Percentiles rank a stretch among this genome's conserved stretches.
Evolutionary conservation across 1,284 basidiomycete genomes (phyloP).

Genomic region (Chalciporus sp.): DNA sequence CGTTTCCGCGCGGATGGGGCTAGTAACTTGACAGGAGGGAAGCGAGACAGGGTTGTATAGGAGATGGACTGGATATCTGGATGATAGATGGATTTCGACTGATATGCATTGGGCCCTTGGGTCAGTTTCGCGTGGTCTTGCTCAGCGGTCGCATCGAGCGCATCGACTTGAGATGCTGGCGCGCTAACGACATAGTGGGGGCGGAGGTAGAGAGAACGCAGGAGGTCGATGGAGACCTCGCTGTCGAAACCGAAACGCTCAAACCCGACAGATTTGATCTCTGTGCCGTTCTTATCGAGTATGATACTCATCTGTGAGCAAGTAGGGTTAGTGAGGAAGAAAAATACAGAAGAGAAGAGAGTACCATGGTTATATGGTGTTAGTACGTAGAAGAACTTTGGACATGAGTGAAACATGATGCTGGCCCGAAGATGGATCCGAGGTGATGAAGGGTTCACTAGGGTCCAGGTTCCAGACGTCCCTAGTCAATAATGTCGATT

Average conservation of each 20-base stretch:
- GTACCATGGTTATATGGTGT: slow-evolving; percentile 14
- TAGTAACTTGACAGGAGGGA: slow-evolving; percentile 89
- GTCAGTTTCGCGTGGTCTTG: slow-evolving; percentile 57
- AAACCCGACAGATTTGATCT: slow-evolving; percentile 79
- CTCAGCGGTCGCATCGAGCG: slow-evolving; percentile 43
- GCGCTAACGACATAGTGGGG: slow-evolving; percentile 70
- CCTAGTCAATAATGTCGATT: no score
- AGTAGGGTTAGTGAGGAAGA: slow-evolving; percentile 11
- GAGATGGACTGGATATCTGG: slow-evolving; percentile 80
- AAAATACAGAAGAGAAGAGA: background rate
- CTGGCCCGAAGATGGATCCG: background rate
- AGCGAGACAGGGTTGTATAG: slow-evolving; percentile 88
- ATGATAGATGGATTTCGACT: slow-evolving; percentile 84
- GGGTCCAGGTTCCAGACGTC: no score
- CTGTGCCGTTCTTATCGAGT: slow-evolving; percentile 73
- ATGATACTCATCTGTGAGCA: slow-evolving; percentile 49
- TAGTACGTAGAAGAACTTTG: background rate
- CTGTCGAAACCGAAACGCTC: slow-evolving; percentile 88
- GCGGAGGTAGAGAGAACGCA: slow-evolving; percentile 86
- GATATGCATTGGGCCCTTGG: slow-evolving; percentile 58
- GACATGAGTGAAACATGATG: slow-evolving; percentile 19
- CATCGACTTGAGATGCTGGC: slow-evolving; percentile 38
- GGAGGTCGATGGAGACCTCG: slow-evolving; percentile 73
- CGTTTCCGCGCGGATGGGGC: slow-evolving; percentile 81
- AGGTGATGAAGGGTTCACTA: background rate